phyloP scores from a whole-genome alignment of 2,329 filamentous ascomycete genomes.

The Teratosphaeriaceae sp. region DNA sequence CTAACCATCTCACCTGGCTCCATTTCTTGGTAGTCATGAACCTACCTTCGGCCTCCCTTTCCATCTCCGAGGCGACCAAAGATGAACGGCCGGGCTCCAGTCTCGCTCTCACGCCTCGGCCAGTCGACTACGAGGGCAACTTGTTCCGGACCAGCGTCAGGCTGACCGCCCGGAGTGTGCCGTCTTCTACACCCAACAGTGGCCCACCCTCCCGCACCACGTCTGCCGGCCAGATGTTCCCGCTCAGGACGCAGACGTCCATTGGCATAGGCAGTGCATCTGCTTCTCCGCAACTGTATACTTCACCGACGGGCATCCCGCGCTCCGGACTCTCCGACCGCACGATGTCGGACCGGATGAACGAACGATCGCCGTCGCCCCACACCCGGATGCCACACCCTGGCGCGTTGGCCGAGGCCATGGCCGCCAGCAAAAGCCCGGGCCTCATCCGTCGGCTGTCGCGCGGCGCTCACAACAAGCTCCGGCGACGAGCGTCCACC shows the following conservation, averaged over 20 bases:
- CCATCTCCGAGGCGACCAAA: background rate
- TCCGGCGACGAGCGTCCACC: conserved; percentile 69
- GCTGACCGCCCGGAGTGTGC: background rate
- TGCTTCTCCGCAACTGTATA: conserved; percentile 19
- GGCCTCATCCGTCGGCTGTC: conserved; percentile 76
- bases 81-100: background rate
- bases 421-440: conserved; percentile 50
- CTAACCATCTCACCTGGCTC: background rate
- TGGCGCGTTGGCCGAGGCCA: conserved; percentile 57
- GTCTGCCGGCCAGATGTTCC: conserved; percentile 28
- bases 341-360: conserved; percentile 20
- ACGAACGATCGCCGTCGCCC: conserved; percentile 49
- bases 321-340: conserved; percentile 20
- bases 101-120: background rate
- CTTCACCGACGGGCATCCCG: conserved; percentile 17
- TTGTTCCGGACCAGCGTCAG: background rate
- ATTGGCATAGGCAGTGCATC: conserved; percentile 17
- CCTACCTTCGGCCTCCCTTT: background rate
- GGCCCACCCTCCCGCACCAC: conserved; percentile 17
- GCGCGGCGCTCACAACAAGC: conserved; percentile 66
- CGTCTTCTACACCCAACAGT: background rate
- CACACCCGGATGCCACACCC: conserved; percentile 34
- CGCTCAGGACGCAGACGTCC: conserved; percentile 12
- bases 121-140: background rate
- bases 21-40: background rate